Conservation (phyloP, 352 stramenopile genomes). For the Phytopythium vexans region DNA sequence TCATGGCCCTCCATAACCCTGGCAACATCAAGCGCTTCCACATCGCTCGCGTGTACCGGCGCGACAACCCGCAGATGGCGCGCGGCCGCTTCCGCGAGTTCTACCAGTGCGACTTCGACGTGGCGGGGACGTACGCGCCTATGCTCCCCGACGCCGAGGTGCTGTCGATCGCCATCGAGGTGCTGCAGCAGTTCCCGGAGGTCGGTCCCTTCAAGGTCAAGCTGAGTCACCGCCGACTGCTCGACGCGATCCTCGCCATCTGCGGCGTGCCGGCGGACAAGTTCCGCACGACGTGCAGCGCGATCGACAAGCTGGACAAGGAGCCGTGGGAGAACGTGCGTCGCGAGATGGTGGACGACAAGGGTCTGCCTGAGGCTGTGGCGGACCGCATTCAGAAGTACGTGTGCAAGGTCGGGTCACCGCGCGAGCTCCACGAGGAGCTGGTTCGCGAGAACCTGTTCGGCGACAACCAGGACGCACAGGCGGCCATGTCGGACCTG, state of each 20-base stretch:
- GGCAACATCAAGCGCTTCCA: conserved; percentile 99
- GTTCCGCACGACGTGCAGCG: conserved; percentile 97
- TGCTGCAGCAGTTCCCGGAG: conserved; percentile 84
- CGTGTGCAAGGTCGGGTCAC: conserved; percentile 88
- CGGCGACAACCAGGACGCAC: conserved; percentile 83
- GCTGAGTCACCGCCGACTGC: conserved; percentile 95
- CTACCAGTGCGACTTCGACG: conserved; percentile 99
- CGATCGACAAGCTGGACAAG: conserved; percentile 99
- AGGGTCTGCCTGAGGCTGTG: conserved; percentile 89
- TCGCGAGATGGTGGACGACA: conserved; percentile 97
- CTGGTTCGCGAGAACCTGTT: conserved; percentile 84
- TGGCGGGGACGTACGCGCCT: conserved; percentile 92
- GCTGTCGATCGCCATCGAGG: conserved; percentile 93
- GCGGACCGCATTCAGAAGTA: conserved; percentile 95
- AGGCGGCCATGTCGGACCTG: conserved; percentile 91
- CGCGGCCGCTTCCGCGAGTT: conserved; percentile 98
- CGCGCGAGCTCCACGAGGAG: conserved; percentile 83
- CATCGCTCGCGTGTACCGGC: conserved; percentile 96
- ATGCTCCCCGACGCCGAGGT: conserved; percentile 98
- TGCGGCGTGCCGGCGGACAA: conserved; percentile 96
- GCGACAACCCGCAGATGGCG: conserved; percentile 94
- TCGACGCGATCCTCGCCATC: conserved; percentile 98
- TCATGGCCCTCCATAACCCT: conserved; percentile 96
- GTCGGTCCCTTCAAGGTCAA: conserved; percentile 95
- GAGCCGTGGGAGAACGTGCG: conserved; percentile 90